Percentiles rank a stretch among this genome's conserved stretches.
These are phyloP conservation scores for Trematosphaeria pertusa DNA, from an alignment of 2,329 filamentous ascomycete genomes.

Conservation along the genomic window DNA sequence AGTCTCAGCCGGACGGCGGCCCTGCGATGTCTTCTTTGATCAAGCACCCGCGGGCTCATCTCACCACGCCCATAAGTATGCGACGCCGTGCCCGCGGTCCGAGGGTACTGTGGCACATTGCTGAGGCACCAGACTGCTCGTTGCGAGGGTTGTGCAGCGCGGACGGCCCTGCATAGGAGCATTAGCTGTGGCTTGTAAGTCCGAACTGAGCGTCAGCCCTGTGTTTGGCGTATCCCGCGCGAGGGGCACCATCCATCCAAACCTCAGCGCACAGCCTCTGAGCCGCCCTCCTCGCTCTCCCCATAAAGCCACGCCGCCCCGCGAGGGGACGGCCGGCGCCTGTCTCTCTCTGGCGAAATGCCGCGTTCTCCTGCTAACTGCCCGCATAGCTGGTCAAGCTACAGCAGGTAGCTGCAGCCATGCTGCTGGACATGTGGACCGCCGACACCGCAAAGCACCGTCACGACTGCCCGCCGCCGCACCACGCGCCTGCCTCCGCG, in stretches of 20 bases:
- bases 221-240: constrained; percentile 16
- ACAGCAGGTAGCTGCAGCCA: constrained; percentile 24
- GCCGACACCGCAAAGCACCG: constrained; percentile 45
- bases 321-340: neutral
- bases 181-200: constrained; percentile 42
- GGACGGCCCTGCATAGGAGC: constrained; percentile 21
- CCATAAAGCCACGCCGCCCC: constrained; percentile 20
- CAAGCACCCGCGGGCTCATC: no score
- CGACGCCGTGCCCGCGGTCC: no score
- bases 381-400: constrained; percentile 26
- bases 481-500: constrained; percentile 23
- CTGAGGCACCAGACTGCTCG: no score
- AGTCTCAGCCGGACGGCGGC: constrained; percentile 23
- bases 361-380: constrained; percentile 13
- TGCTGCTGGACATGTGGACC: constrained; percentile 49
- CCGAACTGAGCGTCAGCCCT: constrained; percentile 18
- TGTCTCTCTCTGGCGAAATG: constrained; percentile 12
- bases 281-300: constrained; percentile 14
- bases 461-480: constrained; percentile 37
- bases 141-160: neutral
- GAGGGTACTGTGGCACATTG: no score
- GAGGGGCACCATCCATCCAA: constrained; percentile 25
- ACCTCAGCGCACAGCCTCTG: constrained; percentile 30
- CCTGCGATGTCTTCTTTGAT: neutral
- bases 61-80: no score